phyloP scores from a whole-genome alignment of 1,284 basidiomycete genomes.

The Microstroma glucosiphilum region DNA sequence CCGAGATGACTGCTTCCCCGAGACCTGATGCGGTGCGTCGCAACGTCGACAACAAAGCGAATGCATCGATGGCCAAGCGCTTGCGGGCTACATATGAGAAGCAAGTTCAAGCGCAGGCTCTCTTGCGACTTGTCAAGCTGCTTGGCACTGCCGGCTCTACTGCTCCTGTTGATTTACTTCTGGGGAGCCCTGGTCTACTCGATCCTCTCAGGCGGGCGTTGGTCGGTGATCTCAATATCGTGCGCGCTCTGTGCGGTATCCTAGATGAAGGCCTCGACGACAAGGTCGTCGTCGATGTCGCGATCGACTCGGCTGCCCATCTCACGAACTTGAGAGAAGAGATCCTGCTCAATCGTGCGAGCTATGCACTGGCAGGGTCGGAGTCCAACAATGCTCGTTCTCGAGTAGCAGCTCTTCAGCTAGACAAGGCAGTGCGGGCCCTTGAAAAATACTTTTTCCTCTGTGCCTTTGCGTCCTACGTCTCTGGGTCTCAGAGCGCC shows the following conservation, averaged over 20 bases:
- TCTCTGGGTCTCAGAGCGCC: constrained; percentile 64
- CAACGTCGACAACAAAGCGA: constrained; percentile 4
- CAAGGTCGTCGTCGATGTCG: constrained; percentile 43
- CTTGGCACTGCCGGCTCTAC: constrained; percentile 57
- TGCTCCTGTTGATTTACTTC: constrained; percentile 36
- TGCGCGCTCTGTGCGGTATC: constrained; percentile 41
- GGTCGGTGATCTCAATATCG: constrained; percentile 44
- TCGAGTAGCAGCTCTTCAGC: constrained; percentile 19
- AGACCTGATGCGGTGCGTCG: not conserved
- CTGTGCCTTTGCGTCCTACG: constrained; percentile 86
- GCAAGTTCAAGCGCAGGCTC: constrained; percentile 72
- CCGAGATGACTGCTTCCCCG: not conserved
- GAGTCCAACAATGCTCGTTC: not conserved
- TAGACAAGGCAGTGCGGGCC: constrained; percentile 45
- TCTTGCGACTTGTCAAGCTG: constrained; percentile 76
- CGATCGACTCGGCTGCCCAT: constrained; percentile 45
- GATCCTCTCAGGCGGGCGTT: constrained; percentile 43
- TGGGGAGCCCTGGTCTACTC: constrained; percentile 39
- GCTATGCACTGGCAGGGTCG: constrained; percentile 19
- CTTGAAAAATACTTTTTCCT: constrained; percentile 75
- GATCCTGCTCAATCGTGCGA: constrained; percentile 36
- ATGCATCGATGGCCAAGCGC: constrained; percentile 26
- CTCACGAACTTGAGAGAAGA: constrained; percentile 47
- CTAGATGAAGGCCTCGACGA: constrained; percentile 44
- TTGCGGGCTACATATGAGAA: constrained; percentile 56